Base-by-base conservation (phyloP, 306 rosid genomes). In the Prunus campanulata region DNA sequence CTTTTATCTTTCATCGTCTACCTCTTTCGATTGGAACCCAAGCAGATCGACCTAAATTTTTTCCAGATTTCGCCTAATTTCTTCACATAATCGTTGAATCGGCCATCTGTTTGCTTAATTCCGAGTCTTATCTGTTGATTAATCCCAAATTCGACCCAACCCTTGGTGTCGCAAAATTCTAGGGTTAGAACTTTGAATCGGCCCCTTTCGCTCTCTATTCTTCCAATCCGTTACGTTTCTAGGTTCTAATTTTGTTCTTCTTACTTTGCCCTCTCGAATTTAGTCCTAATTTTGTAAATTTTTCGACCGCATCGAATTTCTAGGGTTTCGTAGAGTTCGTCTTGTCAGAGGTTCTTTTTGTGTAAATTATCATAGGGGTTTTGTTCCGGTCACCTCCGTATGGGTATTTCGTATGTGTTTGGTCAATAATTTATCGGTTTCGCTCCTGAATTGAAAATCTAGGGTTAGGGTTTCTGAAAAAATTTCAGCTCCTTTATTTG, bases 391-490 rank as follows among this genome's bases (percentile, higher is more conserved):
- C 32, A 48, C 5, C 10, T 30, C 0, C 35, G 10, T 52, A 14
- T 46, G 25, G 13, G 16, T 25, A 18, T 78, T 20, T 35, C 20
- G 7, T 8, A 12, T 12, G 25, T 8, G 6, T 51, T 48, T 74
- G 70, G 13, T 47, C n/a, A 22, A 49, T 29, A 64, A 82, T 80
- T 84, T 76, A n/a, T 0, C 44, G 12, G 14, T 76, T 74, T 66
- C 11, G 54, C 1, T 2, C 1, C 19, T 4, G 57, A 27, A 69
- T 74, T 57, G 42, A 19, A 16, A 65, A 57, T 39, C 78, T 82
- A 84, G 90, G 85, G 89, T 84, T 86, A 89, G 90, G 92, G 90
- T 83, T 84, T 72, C 78, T 32, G 35, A 30, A 44, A 73, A 22
- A 11, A 9, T 25, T 30, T 50, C 51, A 83, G 18, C 1, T 67